A percentile compares a stretch with the other conserved stretches of the same genome.
phyloP scores from a whole-genome alignment of 768 basidiomycete species.

The Neoboletus magnificus region DNA sequence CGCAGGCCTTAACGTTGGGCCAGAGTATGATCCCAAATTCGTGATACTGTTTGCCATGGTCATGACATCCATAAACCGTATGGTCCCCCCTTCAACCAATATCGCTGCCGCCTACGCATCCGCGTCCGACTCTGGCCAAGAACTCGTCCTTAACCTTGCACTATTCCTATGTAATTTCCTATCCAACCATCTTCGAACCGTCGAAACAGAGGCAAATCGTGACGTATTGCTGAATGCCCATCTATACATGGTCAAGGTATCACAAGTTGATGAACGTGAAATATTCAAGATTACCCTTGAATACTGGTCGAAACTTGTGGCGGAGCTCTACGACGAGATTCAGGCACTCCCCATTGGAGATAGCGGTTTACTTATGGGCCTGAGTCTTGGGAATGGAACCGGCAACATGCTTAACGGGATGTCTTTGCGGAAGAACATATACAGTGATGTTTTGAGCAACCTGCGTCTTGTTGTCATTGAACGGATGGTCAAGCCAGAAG shows the following conservation, averaged over 20 bases:
- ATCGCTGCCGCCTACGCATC: constrained; percentile 89
- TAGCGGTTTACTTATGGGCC: constrained; percentile 80
- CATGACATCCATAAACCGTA: constrained; percentile 95
- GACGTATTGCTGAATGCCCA: constrained; percentile 96
- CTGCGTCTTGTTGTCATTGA: constrained; percentile 94
- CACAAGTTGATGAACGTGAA: constrained; percentile 96
- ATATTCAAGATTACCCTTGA: constrained; percentile 99
- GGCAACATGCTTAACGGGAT: constrained; percentile 72
- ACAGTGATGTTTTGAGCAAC: constrained; percentile 92
- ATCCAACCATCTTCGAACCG: constrained; percentile 86
- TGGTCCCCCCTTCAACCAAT: constrained; percentile 94
- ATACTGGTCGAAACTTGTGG: constrained; percentile 95
- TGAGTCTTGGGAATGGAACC: constrained; percentile 69
- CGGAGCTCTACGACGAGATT: constrained; percentile 96
- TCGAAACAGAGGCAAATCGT: constrained; percentile 87
- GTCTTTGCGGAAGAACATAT: constrained; percentile 89
- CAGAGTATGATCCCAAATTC: constrained; percentile 98
- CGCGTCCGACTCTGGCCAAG: constrained; percentile 89
- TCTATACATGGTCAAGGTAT: constrained; percentile 97
- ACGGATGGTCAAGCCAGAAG: constrained; percentile 99
- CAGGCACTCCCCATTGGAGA: constrained; percentile 88
- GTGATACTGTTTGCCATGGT: constrained; percentile 97
- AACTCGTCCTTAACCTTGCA: constrained; percentile 94
- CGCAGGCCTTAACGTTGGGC: constrained; percentile 88
- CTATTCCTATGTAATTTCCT: constrained; percentile 98